Base-by-base conservation (phyloP, 768 basidiomycete genomes). In the Phaffia australis region DNA sequence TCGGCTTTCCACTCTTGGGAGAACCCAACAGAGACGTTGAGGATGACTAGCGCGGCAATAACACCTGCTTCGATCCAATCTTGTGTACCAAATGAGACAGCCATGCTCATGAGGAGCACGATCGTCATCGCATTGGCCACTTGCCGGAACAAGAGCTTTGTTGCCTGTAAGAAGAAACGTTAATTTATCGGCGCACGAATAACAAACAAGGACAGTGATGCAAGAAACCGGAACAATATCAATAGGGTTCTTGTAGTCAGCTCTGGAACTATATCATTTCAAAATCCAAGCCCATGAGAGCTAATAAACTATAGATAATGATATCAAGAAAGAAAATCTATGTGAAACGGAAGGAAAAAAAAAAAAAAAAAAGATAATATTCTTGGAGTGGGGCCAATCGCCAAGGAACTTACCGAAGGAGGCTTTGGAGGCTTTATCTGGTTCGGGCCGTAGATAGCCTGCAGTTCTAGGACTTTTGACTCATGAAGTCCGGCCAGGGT, bases 111-210 rank as follows among this genome's bases (percentile, higher is more conserved):
- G 59, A 48, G 59, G 30, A 48, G 42, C 14, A 35, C 19, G 30
- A 76, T 69, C 18, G 72, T 75, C 69, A 81, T 73, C 1, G 80
- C 80, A 70, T 81, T 81, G 25, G 80, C 79, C 61, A 73, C 55
- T 57, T 73, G 72, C 5, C 69, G 65, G 16, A 69, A 52, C 3
- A 73, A 54, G 27, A 73, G 65, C 51, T 70, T 69, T 51, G 67
- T 29, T 14, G 58, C 42, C 63, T 66, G 32, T 72, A 73, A n/a
- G 60, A 78, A 69, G 72, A 69, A 1, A 73, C 70, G 60, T 72
- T 61, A 3, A 63, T 69, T 70, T 69, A 14, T 18, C 42, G 11
- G 4, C 4, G 35, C 11, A 42, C 35, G 35, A 11, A 42, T 42
- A 42, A 11, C 35, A 42, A 42, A 42, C 35, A 11, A 4, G 35